A percentile compares a stretch with the other conserved stretches of the same genome.
Evolutionary conservation across 164 flowering plant species (phyloP).

Genomic region (Protea cynaroides): DNA sequence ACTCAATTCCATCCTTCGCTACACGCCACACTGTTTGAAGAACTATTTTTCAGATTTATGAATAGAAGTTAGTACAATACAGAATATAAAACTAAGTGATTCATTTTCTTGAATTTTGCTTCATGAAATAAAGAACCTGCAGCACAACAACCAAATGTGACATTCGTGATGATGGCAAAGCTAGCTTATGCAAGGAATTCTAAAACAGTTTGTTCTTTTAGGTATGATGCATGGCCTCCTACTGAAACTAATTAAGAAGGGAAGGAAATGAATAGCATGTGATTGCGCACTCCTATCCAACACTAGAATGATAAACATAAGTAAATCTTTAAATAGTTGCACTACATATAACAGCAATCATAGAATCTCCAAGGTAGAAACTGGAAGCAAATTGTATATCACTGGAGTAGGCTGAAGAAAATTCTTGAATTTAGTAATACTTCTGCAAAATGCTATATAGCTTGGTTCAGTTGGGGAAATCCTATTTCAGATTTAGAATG

Average conservation of each 20-base stretch:
- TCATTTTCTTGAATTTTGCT: neutral
- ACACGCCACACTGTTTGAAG: constrained; percentile 64
- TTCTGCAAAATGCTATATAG: too few relatives aligned
- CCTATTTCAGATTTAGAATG: too few relatives aligned
- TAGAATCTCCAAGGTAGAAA: neutral
- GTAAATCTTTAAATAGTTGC: too few relatives aligned
- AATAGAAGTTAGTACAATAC: constrained; percentile 11
- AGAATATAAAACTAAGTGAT: neutral
- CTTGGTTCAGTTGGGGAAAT: too few relatives aligned
- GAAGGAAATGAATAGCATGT: neutral
- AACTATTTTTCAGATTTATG: constrained; percentile 28
- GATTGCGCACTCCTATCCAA: neutral
- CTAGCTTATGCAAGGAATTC: neutral
- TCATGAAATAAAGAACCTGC: neutral
- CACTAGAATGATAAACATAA: too few relatives aligned
- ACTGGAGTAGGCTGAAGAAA: neutral
- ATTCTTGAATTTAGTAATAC: neutral
- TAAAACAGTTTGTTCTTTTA: neutral
- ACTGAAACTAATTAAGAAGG: neutral
- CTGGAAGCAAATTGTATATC: neutral
- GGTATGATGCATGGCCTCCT: neutral
- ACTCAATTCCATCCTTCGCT: constrained; percentile 88
- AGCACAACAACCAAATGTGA: neutral
- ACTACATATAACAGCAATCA: neutral
- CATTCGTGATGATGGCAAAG: neutral